Evolutionary conservation across 1,284 basidiomycete genomes (phyloP), one percentile per base, ranked within the genome.

Genomic region (Rhodotorula sp.): DNA sequence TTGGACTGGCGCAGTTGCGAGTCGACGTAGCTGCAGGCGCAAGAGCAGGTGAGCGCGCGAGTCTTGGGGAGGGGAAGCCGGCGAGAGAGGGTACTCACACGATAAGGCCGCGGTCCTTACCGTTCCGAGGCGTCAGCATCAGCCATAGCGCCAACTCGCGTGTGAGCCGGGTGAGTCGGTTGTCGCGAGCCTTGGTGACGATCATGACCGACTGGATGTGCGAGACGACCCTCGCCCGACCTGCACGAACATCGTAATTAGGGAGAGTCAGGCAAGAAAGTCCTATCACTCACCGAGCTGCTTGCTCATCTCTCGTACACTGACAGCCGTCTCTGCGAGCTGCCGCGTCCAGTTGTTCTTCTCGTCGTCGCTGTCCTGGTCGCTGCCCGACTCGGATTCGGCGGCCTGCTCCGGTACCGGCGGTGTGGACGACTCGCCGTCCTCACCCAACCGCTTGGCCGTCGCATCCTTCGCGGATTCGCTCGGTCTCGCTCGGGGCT

Each of bases 291-390:
- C 76, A 91, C 94, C 94, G 48, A 99, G 89, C 82, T 97, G 92
- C 81, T 96, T 96, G 87, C 92, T 95, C 92, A 98, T 95, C 82
- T 99, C 96, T 61, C 95, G 86, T 34, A 99, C 95, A 53, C 93
- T 91, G 32, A 95, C 92, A 22, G 95, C 96, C 22, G 95, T 99
- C 82, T 95, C 94, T 13, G 95, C 96, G 24, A 99, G 85, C 79
- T 94, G 92, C 77, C 87, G 89, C 5, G 96, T 98, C 75, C 98
- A 82, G 78, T 75, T 74, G 56, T 54, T 61, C 48, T 59, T 53
- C 87, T 94, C 67, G 77, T 81, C 59, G 64, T 85, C 85, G 2
- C 85, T 85, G 67, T 86, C 86, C 54, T 87, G 87, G 47, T 87
- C 86, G n/a, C 89, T 88, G 36, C 34, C 36, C 36, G 36, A 27